Conservation (phyloP, 2,329 filamentous ascomycete species). For the Ramularia endophylla region DNA sequence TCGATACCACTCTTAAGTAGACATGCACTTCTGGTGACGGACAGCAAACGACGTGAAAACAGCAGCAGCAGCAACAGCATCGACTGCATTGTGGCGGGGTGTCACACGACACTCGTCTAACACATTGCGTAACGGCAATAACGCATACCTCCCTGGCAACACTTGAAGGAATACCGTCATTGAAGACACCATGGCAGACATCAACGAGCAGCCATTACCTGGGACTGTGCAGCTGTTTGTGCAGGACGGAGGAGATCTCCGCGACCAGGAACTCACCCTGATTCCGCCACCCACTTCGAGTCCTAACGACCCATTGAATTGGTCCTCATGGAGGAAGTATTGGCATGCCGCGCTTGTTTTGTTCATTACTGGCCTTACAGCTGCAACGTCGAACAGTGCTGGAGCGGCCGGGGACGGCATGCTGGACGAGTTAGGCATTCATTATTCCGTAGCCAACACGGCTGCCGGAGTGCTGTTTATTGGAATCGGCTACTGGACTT, state of each 20-base stretch:
- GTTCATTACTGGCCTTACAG: slow-evolving; percentile 50
- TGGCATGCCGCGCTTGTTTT: slow-evolving; percentile 43
- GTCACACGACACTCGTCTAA: not conserved
- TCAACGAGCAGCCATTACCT: slow-evolving; percentile 13
- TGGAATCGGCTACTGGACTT: slow-evolving; percentile 51
- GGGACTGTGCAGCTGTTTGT: slow-evolving; percentile 20
- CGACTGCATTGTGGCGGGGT: slow-evolving; percentile 1
- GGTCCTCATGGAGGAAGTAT: slow-evolving; percentile 25
- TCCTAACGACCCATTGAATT: slow-evolving; percentile 29
- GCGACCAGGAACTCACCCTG: slow-evolving; percentile 43
- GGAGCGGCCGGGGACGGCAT: slow-evolving; percentile 48
- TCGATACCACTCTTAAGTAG: slow-evolving; percentile 11
- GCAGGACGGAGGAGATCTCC: slow-evolving; percentile 14
- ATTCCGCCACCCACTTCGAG: slow-evolving; percentile 45
- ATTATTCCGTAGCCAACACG: slow-evolving; percentile 49
- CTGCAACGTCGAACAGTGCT: slow-evolving; percentile 52
- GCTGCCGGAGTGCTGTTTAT: slow-evolving; percentile 53
- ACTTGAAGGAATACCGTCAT: not conserved
- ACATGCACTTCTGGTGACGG: slow-evolving; percentile 8
- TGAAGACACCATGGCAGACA: slow-evolving; percentile 11
- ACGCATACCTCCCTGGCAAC: not conserved
- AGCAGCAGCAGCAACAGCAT: no score
- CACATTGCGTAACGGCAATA: not conserved
- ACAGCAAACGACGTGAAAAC: slow-evolving; percentile 1
- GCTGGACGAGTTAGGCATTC: slow-evolving; percentile 46